These are phyloP conservation scores for Solanum stenotomum DNA, from an alignment of 257 asterid genomes.

Conservation along the genomic window DNA sequence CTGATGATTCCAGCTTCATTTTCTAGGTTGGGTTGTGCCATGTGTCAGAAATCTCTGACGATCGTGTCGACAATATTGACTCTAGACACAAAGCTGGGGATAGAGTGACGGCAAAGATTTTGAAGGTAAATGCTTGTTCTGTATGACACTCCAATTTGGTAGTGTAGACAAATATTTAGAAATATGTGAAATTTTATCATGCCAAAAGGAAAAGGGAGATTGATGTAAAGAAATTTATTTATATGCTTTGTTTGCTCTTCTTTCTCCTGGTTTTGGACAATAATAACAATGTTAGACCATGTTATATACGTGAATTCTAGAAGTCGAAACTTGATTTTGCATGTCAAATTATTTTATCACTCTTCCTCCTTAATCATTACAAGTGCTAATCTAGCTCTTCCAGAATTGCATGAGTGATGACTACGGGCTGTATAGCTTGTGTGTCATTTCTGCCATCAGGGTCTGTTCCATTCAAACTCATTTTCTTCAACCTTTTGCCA, in stretches of 20 bases:
- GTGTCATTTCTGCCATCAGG: neutral
- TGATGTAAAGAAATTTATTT: neutral
- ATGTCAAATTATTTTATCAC: neutral
- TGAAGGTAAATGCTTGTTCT: conserved; percentile 54
- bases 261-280: neutral
- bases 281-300: neutral
- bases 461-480: neutral
- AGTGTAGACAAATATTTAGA: neutral
- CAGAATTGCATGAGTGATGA: neutral
- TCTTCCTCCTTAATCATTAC: neutral
- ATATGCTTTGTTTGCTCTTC: neutral
- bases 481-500: conserved; percentile 6
- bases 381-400: neutral
- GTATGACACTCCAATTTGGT: neutral
- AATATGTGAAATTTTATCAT: neutral
- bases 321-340: neutral
- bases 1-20: conserved; percentile 11
- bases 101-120: conserved; percentile 58
- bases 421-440: neutral
- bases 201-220: neutral
- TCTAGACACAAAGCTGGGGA: conserved; percentile 61
- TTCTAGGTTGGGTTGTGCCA: conserved; percentile 93
- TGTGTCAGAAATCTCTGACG: conserved; percentile 85
- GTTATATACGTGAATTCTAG: neutral
- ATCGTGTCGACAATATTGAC: conserved; percentile 41